A percentile compares a stretch with the other conserved stretches of the same genome.
Conservation (phyloP, 768 basidiomycete species). For the Tubosaeta brunneosetosa region DNA sequence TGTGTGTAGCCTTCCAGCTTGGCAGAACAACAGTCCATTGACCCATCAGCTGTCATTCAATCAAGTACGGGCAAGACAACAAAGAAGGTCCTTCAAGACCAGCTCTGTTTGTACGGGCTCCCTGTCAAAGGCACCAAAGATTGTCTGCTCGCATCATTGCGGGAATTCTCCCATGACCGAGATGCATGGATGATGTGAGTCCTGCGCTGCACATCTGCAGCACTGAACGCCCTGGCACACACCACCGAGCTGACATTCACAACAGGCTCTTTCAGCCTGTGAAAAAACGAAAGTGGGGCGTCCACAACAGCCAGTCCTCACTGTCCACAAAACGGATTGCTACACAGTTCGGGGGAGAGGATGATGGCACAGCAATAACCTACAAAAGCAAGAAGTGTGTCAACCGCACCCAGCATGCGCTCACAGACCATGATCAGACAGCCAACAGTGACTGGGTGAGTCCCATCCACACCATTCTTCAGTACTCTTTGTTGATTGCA, state of each 20-base stretch:
- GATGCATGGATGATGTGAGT: background rate
- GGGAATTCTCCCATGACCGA: background rate
- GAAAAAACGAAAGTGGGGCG: background rate
- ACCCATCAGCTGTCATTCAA: too few species aligned
- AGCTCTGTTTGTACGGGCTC: background rate
- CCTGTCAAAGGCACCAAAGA: background rate
- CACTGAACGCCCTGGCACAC: too few species aligned
- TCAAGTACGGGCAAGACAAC: background rate
- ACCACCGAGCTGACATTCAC: background rate
- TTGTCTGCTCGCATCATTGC: background rate
- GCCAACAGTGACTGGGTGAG: background rate
- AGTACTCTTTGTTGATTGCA: too few species aligned
- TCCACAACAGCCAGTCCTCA: background rate
- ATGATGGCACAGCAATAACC: background rate
- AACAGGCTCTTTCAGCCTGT: background rate
- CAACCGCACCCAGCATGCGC: background rate
- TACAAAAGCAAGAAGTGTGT: background rate
- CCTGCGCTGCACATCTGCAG: background rate
- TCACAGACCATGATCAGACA: background rate
- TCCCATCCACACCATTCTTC: too few species aligned
- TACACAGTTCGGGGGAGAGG: background rate
- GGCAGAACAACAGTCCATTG: too few species aligned
- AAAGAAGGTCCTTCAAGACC: background rate
- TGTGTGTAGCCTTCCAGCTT: background rate
- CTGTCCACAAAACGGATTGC: background rate